These are phyloP conservation scores for Arthrinium puccinioides DNA, from an alignment of 2,329 filamentous ascomycete genomes.

Conservation along the genomic window DNA sequence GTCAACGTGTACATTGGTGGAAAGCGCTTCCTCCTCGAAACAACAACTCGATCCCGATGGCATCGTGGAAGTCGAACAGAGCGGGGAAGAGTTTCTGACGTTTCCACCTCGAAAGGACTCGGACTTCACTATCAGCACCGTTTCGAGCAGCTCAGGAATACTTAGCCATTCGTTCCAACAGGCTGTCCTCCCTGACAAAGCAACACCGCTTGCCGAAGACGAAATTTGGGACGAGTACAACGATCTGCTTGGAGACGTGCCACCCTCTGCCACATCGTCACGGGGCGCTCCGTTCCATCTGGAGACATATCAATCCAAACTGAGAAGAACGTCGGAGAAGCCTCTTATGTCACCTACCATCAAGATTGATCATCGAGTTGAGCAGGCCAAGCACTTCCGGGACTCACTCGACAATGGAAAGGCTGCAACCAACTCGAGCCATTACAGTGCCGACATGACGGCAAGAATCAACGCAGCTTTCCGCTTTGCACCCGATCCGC, in stretches of 20 bases:
- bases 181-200: constrained; percentile 56
- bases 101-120: constrained; percentile 71
- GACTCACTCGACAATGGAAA: constrained; percentile 24
- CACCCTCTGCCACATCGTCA: constrained; percentile 48
- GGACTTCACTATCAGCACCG: constrained; percentile 45
- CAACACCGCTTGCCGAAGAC: constrained; percentile 66
- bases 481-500: constrained; percentile 25
- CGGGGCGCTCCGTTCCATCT: constrained; percentile 49
- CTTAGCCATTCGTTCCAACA: constrained; percentile 49
- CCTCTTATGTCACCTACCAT: constrained; percentile 43
- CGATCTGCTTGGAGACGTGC: constrained; percentile 67
- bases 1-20: constrained; percentile 24
- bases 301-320: constrained; percentile 36
- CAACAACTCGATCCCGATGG: constrained; percentile 5
- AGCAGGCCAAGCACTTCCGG: constrained; percentile 20
- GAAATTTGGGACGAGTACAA: constrained; percentile 95
- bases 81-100: constrained; percentile 60
- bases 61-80: too few relatives aligned
- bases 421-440: constrained; percentile 37
- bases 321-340: constrained; percentile 26
- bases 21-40: constrained; percentile 20
- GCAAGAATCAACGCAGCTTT: constrained; percentile 44
- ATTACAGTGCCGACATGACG: constrained; percentile 48
- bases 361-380: constrained; percentile 10
- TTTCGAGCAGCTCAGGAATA: constrained; percentile 61